Evolutionary conservation across 371 early-diverging fungal genomes (phyloP).

Genomic region (Mortierella sp.): DNA sequence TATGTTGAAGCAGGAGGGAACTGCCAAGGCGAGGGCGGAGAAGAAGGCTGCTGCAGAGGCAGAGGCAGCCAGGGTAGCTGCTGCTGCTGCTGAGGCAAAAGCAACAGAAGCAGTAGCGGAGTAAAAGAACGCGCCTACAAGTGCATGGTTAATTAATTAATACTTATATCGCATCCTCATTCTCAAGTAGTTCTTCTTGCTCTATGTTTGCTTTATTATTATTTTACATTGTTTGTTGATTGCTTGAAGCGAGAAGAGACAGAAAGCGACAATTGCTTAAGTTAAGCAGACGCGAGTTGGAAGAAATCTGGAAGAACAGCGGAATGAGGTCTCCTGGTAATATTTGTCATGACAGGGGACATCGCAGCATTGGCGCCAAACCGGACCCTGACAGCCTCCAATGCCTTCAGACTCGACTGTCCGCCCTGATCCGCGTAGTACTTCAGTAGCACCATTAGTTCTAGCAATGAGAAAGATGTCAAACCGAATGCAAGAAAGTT

Average conservation of each 20-base stretch:
- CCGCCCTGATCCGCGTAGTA: slow-evolving; percentile 42
- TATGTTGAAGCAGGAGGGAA: slow-evolving; percentile 38
- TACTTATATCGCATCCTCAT: neutral
- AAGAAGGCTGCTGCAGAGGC: slow-evolving; percentile 5
- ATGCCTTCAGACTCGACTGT: slow-evolving; percentile 17
- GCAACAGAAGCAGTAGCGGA: slow-evolving; percentile 3
- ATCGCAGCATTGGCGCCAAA: neutral
- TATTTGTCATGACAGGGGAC: neutral
- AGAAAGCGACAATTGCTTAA: neutral
- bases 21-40: slow-evolving; percentile 21
- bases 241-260: neutral
- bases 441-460: slow-evolving; percentile 25
- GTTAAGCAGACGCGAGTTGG: slow-evolving; percentile 11
- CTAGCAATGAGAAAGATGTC: neutral
- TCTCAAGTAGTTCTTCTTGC: neutral
- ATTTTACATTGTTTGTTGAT: neutral
- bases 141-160: neutral
- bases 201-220: neutral
- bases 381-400: slow-evolving; percentile 19
- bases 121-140: neutral
- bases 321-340: neutral
- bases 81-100: neutral
- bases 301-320: slow-evolving; percentile 37
- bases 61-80: slow-evolving; percentile 5
- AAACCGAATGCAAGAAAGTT: neutral